Evolutionary conservation across 305 asterid genomes (phyloP), one percentile per base, ranked within the genome.

Genomic region (Solanum hybrid): DNA sequence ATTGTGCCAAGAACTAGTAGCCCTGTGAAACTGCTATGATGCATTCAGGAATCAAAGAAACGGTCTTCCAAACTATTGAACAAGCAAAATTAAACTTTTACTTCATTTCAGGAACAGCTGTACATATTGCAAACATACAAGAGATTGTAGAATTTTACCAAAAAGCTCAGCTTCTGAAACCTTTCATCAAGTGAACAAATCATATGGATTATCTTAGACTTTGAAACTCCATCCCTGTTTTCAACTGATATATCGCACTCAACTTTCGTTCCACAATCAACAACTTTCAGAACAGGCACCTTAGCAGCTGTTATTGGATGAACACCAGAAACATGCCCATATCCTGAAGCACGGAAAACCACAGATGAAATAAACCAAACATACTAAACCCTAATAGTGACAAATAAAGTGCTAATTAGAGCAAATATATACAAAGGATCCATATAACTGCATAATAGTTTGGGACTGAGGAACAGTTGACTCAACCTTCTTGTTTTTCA

Each of bases 161-260:
- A 93, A 93, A 96, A 95, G 93, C 99, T 93, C 88, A 97, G 95
- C 96, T 94, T 95, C 89, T 90, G 96, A 93, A 96, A 95, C 92
- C 99, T 94, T 92, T 95, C 98, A 91, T 97, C 99, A 87, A 96
- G 93, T 73, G 98, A 94, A 86, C 96, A 92, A 92, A 97, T 94
- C 77, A 95, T 91, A 87, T 93, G 92, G 91, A 97, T 94, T 91
- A 97, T 91, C 90, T 89, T 90, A 89, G 99, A 97, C 92, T 97
- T 97, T 91, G 92, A 90, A 90, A 97, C 94, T 79, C 99, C 99
- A 84, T 97, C 99, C 92, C 96, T 93, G 91, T 96, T 97, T 94
- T 97, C 99, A 91, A 97, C 95, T 40, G 99, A 97, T 90, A 97
- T 92, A 95, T 97, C 99, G 90, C 99, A 97, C 92, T 96, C 98